A percentile compares a stretch with the other conserved stretches of the same genome.
phyloP scores from a whole-genome alignment of 2,329 filamentous ascomycete species.

The Curvularia sp. region DNA sequence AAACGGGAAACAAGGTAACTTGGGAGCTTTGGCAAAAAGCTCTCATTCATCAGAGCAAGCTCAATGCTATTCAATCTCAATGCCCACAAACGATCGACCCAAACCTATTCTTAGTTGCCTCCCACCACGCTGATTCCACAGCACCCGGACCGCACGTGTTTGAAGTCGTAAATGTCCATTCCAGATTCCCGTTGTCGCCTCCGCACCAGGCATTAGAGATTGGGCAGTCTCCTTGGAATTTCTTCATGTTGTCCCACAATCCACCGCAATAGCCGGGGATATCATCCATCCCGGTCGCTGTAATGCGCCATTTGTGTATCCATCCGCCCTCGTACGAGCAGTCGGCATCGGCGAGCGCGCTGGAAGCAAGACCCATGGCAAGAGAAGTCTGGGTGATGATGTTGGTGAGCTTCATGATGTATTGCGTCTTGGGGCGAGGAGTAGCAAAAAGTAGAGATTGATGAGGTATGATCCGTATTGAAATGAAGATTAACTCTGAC shows the following conservation, averaged over 20 bases:
- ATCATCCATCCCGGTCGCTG: neutral
- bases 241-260: constrained; percentile 2
- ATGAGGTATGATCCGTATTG: too few relatives aligned
- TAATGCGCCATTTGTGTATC: neutral
- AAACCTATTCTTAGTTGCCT: constrained; percentile 1
- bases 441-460: too few relatives aligned
- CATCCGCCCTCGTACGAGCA: neutral
- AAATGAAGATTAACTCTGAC: too few relatives aligned
- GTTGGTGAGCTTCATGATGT: neutral
- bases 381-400: too few relatives aligned
- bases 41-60: too few relatives aligned
- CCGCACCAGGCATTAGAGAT: neutral
- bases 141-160: neutral
- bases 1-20: too few relatives aligned
- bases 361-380: neutral
- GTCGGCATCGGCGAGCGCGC: neutral
- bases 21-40: too few relatives aligned
- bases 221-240: neutral
- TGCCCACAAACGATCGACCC: neutral
- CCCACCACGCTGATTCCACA: neutral
- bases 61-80: neutral
- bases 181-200: neutral
- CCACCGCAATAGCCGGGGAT: neutral
- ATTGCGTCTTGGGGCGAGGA: too few relatives aligned
- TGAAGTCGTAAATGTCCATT: neutral